phyloP scores from a whole-genome alignment of 176 grass and related monocot species.

The Chloris gayana region DNA sequence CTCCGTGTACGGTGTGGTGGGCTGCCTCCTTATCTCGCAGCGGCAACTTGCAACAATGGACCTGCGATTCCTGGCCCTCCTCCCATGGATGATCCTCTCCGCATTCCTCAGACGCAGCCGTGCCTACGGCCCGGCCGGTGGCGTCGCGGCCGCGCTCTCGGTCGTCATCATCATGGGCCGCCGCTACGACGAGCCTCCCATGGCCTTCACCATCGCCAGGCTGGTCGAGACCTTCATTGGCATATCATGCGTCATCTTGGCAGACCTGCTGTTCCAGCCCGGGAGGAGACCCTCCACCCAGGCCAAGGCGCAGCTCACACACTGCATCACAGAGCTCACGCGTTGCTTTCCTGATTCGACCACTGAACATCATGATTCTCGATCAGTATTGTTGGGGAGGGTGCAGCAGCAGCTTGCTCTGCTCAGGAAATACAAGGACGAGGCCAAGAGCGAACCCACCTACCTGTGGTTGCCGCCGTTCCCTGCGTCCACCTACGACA shows the following conservation, averaged over 20 bases:
- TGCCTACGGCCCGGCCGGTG: constrained; percentile 58
- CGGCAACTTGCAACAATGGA: constrained; percentile 58
- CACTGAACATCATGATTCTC: too few species aligned
- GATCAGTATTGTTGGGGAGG: background rate
- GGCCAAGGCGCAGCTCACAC: constrained; percentile 50
- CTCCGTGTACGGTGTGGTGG: constrained; percentile 67
- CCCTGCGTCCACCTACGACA: constrained; percentile 38
- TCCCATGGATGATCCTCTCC: constrained; percentile 72
- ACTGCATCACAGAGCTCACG: constrained; percentile 42
- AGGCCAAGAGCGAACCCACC: constrained; percentile 63
- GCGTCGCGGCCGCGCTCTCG: constrained; percentile 51
- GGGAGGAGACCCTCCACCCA: constrained; percentile 54
- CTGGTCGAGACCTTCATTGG: constrained; percentile 85
- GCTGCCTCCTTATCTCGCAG: constrained; percentile 55
- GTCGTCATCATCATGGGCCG: constrained; percentile 70
- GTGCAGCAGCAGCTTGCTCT: constrained; percentile 39
- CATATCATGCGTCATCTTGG: constrained; percentile 46
- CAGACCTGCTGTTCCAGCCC: constrained; percentile 70
- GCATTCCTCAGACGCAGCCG: constrained; percentile 65
- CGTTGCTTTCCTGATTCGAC: constrained; percentile 3
- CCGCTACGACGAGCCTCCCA: constrained; percentile 62
- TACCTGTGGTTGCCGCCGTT: constrained; percentile 70
- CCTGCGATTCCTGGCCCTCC: constrained; percentile 68
- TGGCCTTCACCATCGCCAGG: constrained; percentile 56
- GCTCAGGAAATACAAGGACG: constrained; percentile 40